phyloP scores from a whole-genome alignment of 2,329 filamentous ascomycete species.

The Sporothrix euskadiensis region DNA sequence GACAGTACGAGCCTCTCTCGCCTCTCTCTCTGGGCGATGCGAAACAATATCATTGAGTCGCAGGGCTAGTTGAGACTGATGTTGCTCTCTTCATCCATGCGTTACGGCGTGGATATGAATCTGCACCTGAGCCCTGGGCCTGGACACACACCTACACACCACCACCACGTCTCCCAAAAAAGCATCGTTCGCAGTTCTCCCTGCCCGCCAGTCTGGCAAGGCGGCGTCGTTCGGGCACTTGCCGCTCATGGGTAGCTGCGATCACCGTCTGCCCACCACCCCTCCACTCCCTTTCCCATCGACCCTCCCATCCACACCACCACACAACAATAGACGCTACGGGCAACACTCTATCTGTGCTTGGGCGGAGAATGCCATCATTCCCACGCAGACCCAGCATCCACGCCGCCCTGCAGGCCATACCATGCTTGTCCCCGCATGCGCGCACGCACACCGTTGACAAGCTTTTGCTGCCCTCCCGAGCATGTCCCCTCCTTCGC shows the following conservation, averaged over 20 bases:
- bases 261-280: conserved; percentile 6
- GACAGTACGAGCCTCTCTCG: background rate
- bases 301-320: conserved; percentile 25
- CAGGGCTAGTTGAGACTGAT: conserved; percentile 3
- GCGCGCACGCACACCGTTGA: conserved; percentile 18
- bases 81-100: background rate
- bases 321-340: background rate
- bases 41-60: conserved; percentile 1
- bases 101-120: background rate
- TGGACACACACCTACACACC: conserved; percentile 5
- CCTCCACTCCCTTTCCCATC: background rate
- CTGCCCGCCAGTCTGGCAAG: conserved; percentile 19
- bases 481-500: background rate
- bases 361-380: conserved; percentile 15
- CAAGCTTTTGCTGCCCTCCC: conserved; percentile 19
- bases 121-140: background rate
- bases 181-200: background rate
- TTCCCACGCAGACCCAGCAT: conserved; percentile 11
- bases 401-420: background rate
- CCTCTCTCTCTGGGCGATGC: background rate
- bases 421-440: background rate
- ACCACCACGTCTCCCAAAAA: background rate
- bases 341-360: background rate
- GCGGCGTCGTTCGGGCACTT: conserved; percentile 21
- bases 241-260: conserved; percentile 25